Evolutionary conservation across 2,329 filamentous ascomycete genomes (phyloP), one percentile per base, ranked within the genome.

Genomic region (Fusarium sp.): DNA sequence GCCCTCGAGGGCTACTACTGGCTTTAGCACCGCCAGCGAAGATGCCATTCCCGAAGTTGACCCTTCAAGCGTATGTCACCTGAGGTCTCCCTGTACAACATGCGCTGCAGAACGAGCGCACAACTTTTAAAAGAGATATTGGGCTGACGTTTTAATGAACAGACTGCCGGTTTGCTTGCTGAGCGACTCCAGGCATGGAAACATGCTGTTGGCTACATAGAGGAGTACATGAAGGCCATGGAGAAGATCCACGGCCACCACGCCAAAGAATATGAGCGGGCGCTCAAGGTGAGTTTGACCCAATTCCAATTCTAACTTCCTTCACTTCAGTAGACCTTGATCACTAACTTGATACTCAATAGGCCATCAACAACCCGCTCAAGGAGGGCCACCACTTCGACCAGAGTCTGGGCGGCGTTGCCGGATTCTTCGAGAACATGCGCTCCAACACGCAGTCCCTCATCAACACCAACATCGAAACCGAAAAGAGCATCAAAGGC

Each of bases 161-260:
- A 94, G 92, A 93, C 93, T 28, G 91, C 92, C n/a, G 91, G 89
- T 44, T 88, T 98, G 56, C 92, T 99, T 73, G 88, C 92, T 62
- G 94, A 98, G 86, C 91, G 96, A 74, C 88, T 99, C 69, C 93
- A 94, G 79, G 96, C 96, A 52, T 99, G 95, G 95, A 98, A 98
- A 82, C 96, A 98, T 82, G 94, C 95, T 69, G 94, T 95, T 71
- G 94, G 88, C 64, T 96, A 97, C 80, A 88, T 99, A 53, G 95
- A 98, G 83, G 94, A 97, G 58, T 99, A 98, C 82, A 88, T 98
- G 78, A 86, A 86, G 35, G 91, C 93, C 11, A 94, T 95, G 7
- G 95, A 97, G 82, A 98, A 96, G 87, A 87, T 94, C 66, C 92
- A 98, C 80, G 92, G 91, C 80, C 88, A 90, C 16, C 93, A 97